Evolutionary conservation across 345 rosid species (phyloP), one percentile per base, ranked within the genome.

Genomic region (Brassica rapa): DNA sequence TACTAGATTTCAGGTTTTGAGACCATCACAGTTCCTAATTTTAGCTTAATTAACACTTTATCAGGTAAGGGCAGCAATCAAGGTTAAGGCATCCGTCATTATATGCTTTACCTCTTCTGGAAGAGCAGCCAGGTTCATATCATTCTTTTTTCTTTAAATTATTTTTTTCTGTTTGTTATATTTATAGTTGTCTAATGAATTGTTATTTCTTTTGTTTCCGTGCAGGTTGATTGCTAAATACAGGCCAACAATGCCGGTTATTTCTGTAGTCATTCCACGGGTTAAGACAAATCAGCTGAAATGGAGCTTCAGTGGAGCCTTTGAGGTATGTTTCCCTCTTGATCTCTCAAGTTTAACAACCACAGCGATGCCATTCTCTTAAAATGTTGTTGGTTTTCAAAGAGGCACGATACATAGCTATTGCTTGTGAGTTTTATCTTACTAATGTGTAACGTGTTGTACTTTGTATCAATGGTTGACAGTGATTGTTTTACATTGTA

Each of bases 51-150:
- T 51, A n/a, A 71, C 21, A 2, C 29, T 65, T 71, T 35, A 33
- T 30, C 81, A 95, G 98, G 99, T 95, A 30, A 85, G 99, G 43
- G 99, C 98, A 30, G 99, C 99, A 53, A 95, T 95, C 77, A 95
- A 95, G 88, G 99, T 95, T 49, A 95, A 91, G 87, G 98, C 99
- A 62, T 95, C 99, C 8, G 96, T 87, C 11, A 91, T 95, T 46
- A 91, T 95, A 74, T 95, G 99, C 84, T 95, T 95, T 84, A 95
- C 99, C 64, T 95, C 99, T 75, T 91, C 97, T 25, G 97, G 99
- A 75, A 89, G 96, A 80, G 98, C 99, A 81, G 99, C 97, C 64
- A 93, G 98, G 99, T 95, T 85, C 59, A 2, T 59, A 57, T 8
- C 46, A 56, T 16, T 16, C 56, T 32, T 51, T 77, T 60, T 19